Base-by-base conservation (phyloP, 2,329 filamentous ascomycete species). In the Daldinia eschscholtzii region DNA sequence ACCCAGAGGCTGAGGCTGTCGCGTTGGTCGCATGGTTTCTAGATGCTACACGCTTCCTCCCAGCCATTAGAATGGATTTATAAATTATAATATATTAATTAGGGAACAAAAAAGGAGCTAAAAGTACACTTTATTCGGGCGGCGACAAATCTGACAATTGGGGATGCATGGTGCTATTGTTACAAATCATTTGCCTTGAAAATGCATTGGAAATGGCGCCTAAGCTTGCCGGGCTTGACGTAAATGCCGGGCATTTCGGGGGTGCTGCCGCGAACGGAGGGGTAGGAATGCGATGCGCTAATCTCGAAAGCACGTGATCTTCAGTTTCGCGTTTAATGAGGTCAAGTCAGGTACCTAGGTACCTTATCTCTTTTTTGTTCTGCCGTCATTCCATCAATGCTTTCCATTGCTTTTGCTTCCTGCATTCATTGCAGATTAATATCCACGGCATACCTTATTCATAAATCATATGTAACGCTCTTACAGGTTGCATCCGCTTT, bases 31-130 rank as follows among this genome's bases (percentile, higher is more conserved):
- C 68, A 67, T 70, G 46, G 30, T 57, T 63, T 13, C 50, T 65
- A 50, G 72, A 57, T 28, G 73, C 68, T 57, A 66, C 66, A 28
- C 77, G 77, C 59, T 78, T 79, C 67, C 70, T 75, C 23, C 75
- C 74, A 6, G 73, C 75, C 77, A 79, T 79, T 35, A 46, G n/a
- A 26, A 52, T 33, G 10, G n/a, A 58, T n/a, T 35, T 39, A 53
- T 39, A 26, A 28, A 56, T 53, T 20, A 23, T 15, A 30, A 23
- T 55, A 44, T 57, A 57, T 44, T 42, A 46, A 30, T 7, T 23
- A 57, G 28, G 0, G 20, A 20, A 46, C 7, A 18, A 48, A 59
- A 26, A 26, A 3, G 12, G 13, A 33, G 6, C n/a, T 28, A 20
- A 55, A 57, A 3, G 6, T 20, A 52, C 26, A 46, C 33, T 37